These are phyloP conservation scores for Actinomortierella ambigua DNA, from an alignment of 371 early-diverging fungal genomes.

Conservation along the genomic window DNA sequence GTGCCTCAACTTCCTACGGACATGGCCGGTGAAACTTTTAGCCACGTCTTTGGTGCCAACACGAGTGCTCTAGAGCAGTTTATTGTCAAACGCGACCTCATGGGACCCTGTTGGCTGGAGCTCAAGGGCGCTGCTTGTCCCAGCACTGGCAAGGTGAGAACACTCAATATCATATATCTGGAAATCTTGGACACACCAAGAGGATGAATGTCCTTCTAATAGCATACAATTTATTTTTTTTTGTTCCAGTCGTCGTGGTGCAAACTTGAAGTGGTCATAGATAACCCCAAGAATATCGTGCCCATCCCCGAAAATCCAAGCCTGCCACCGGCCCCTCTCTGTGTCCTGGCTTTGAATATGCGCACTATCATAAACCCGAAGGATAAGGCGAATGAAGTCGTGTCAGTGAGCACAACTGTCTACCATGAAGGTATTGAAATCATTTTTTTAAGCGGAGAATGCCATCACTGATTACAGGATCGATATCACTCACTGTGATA, in stretches of 20 bases:
- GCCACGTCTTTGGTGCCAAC: slow-evolving; percentile 86
- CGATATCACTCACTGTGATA: background rate
- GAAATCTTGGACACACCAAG: background rate
- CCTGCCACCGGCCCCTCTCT: slow-evolving; percentile 75
- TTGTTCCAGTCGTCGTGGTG: slow-evolving; percentile 82
- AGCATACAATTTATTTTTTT: too few relatives aligned
- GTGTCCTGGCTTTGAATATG: slow-evolving; percentile 83
- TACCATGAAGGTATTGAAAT: slow-evolving; percentile 37
- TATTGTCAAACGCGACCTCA: slow-evolving; percentile 89
- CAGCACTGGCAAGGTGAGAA: too few relatives aligned
- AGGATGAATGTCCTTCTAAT: too few relatives aligned
- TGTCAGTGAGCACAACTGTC: slow-evolving; percentile 47
- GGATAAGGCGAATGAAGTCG: slow-evolving; percentile 88
- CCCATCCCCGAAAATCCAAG: slow-evolving; percentile 61
- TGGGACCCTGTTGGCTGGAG: slow-evolving; percentile 97
- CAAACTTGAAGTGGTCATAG: slow-evolving; percentile 73
- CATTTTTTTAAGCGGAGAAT: background rate
- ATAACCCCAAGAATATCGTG: slow-evolving; percentile 73
- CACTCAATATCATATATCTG: background rate
- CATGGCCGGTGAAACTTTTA: slow-evolving; percentile 81
- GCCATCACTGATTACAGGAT: background rate
- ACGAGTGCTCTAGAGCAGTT: slow-evolving; percentile 93
- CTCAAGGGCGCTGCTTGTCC: slow-evolving; percentile 52
- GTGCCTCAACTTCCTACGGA: slow-evolving; percentile 74
- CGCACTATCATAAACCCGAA: slow-evolving; percentile 83